These are phyloP conservation scores for Eimeria maxima DNA, from an alignment of 169 alveolate genomes.

Conservation along the genomic window DNA sequence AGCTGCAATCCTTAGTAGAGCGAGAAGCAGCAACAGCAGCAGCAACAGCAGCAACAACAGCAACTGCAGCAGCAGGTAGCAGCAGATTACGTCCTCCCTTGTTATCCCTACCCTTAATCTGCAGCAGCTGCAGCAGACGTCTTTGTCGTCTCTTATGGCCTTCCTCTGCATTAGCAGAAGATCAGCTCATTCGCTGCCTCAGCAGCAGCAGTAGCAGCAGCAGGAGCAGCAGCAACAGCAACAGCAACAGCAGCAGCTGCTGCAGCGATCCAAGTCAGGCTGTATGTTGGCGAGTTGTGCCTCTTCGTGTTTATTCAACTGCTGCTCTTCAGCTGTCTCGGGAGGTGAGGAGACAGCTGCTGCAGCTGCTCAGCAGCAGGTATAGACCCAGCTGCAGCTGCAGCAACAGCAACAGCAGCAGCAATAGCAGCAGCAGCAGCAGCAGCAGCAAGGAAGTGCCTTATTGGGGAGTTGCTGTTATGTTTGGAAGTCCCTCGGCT, in stretches of 20 bases:
- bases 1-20: too few relatives aligned
- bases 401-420: slow-evolving; percentile 28
- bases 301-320: not conserved
- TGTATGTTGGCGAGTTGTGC: not conserved
- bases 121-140: too few relatives aligned
- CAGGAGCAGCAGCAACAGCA: slow-evolving; percentile 30
- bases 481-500: slow-evolving; percentile 52
- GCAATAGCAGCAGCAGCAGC: slow-evolving; percentile 25
- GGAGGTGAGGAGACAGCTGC: not conserved
- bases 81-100: too few relatives aligned
- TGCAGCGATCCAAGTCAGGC: not conserved
- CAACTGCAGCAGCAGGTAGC: too few relatives aligned
- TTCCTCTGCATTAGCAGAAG: too few relatives aligned
- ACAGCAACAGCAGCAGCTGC: slow-evolving; percentile 34
- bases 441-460: not conserved
- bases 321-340: not conserved
- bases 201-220: not conserved
- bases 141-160: too few relatives aligned
- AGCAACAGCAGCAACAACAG: too few relatives aligned
- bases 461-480: slow-evolving; percentile 9
- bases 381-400: not conserved
- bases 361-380: slow-evolving; percentile 1
- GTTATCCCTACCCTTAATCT: too few relatives aligned
- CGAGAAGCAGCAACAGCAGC: too few relatives aligned
- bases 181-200: too few relatives aligned